phyloP scores from a whole-genome alignment of 2,329 filamentous ascomycete species.

The Albophoma yamanashiensis region DNA sequence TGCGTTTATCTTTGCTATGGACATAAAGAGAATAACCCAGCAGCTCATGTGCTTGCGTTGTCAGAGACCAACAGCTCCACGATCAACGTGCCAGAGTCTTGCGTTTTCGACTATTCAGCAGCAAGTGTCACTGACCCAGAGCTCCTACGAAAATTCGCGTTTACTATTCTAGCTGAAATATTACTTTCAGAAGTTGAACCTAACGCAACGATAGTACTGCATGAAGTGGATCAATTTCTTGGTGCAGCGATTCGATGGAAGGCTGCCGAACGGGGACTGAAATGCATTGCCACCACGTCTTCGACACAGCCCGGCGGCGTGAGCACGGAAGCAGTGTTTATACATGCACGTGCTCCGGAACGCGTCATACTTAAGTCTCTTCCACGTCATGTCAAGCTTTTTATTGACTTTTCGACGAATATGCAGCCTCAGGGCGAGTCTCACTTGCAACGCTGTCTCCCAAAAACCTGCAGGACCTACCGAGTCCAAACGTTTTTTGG shows the following conservation, averaged over 20 bases:
- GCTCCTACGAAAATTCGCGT: background rate
- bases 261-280: background rate
- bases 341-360: background rate
- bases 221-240: background rate
- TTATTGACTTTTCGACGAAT: background rate
- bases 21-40: background rate
- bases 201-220: background rate
- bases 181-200: background rate
- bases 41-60: background rate
- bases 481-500: background rate
- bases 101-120: background rate
- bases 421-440: background rate
- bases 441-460: background rate
- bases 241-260: background rate
- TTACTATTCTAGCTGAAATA: background rate
- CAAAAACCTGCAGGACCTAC: background rate
- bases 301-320: background rate
- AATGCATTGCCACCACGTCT: background rate
- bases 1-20: background rate
- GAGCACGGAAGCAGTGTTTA: background rate
- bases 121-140: background rate
- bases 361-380: background rate
- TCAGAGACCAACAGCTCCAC: background rate
- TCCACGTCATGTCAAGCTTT: background rate
- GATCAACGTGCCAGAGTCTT: background rate